Evolutionary conservation across 192 early-diverging fungal genomes (phyloP), one percentile per base, ranked within the genome.

Genomic region (Cladochytrium replicatum): DNA sequence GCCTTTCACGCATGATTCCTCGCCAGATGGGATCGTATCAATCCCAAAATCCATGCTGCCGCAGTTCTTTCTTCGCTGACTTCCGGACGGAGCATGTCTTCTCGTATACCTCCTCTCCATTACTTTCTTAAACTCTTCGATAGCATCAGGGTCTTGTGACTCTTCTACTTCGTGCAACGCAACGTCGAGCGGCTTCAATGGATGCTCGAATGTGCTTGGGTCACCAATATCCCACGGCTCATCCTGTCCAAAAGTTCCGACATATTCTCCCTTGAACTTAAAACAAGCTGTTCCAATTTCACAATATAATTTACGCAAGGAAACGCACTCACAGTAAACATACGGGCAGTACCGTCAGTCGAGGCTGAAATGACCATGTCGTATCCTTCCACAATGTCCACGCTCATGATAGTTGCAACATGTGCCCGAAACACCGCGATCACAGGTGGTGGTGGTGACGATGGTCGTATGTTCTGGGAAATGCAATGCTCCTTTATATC

Each of bases 231-330:
- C 63, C 72, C 75, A 77, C 5, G 52, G 42, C 21, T 32, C 43
- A 9, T 55, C 46, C 37, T 75, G 72, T 3, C 75, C 75, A 32
- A 77, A 65, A 6, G 63, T 68, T 32, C 75, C 75, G 52, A 78
- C 64, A 43, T 51, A 73, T 24, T 66, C 50, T 2, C 75, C 73
- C 17, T 50, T 15, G 24, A 54, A 27, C 68, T 69, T 11, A 40
- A 43, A 5, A 46, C 8, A 2, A 8, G 9, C 13, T 13, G 2
- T 24, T 6, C 22, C 34, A 4, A 17, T 13, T 54, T 52, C 8
- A 25, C 27, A 41, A 47, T 6, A 15, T 23, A 15, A 13, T 8
- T 22, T 5, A 30, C 21, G 23, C 8, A 25, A 24, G 26, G 23
- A 4, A n/a, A 15, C 8, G 3, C 27, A 40, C 43, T 38, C 50